Evolutionary conservation across 495 filamentous ascomycete species (phyloP), one percentile per base, ranked within the genome.

Genomic region (Penicillium angulare): DNA sequence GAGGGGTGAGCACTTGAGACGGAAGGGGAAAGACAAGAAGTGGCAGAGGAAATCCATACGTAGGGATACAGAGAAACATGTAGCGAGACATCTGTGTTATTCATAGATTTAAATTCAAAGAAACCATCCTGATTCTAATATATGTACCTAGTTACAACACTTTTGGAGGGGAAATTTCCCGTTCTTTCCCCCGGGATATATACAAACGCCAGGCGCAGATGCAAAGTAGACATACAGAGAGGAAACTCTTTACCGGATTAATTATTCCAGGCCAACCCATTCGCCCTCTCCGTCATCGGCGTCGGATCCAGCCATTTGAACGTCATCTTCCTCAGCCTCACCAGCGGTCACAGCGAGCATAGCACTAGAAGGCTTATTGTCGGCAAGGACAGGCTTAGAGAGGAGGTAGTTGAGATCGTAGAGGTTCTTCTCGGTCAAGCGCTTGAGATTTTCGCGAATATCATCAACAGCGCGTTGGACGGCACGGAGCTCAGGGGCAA

Each of bases 371-470:
- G 58, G 52, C 21, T 69, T 69, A 53, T 71, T 72, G 12, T 56
- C 56, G 8, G 53, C 62, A 29, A 77, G 65, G 5, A 71, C 66
- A 29, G 73, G 68, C 59, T 69, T 68, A 21, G 68, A 71, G 12
- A 86, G 71, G 42, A 98, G 74, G 66, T 92, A 97, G 52, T 93
- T 88, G 26, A 97, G 80, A 60, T 83, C 83, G 64, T 91, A 92
- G 21, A 83, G 69, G 60, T 97, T 97, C 65, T 90, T 87, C 61
- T 97, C 90, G 1, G 87, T 89, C 50, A 96, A 65, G 46, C 80
- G 78, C 64, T 84, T 79, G 49, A 90, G 70, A 43, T 89, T 87
- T 31, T 83, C 83, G 56, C 85, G 82, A 62, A 97, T 89, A 53
- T 86, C 84, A 50, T 79, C 76, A 15, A 96, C 78, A 18, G 84